These are phyloP conservation scores for Ustilago shanxiensis DNA, from an alignment of 1,284 basidiomycete genomes.

Conservation along the genomic window DNA sequence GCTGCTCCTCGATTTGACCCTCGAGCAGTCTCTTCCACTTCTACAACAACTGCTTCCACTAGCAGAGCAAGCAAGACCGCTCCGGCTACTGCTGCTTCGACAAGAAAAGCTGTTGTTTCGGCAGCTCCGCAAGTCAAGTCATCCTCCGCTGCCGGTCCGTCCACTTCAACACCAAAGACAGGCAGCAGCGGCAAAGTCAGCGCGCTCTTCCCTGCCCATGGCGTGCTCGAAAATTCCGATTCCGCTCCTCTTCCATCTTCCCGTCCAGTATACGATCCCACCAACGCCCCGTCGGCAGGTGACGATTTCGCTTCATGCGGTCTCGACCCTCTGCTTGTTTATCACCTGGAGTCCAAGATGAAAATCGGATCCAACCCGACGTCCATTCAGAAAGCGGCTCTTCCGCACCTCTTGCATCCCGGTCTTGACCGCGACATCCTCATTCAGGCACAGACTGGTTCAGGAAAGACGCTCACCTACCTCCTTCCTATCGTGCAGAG, in stretches of 20 bases:
- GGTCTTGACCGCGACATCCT: slow-evolving; percentile 81
- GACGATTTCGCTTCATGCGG: slow-evolving; percentile 74
- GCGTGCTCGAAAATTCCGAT: slow-evolving; percentile 33
- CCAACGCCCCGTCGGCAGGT: slow-evolving; percentile 70
- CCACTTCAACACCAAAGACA: slow-evolving; percentile 14
- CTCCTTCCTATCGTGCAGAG: slow-evolving; percentile 95
- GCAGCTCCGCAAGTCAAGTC: slow-evolving; percentile 4
- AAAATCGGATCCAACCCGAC: slow-evolving; percentile 83
- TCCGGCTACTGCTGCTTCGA: neutral
- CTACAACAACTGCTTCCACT: slow-evolving; percentile 4
- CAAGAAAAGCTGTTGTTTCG: slow-evolving; percentile 15
- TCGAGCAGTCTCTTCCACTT: slow-evolving; percentile 14
- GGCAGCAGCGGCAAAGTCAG: slow-evolving; percentile 28
- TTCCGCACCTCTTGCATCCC: slow-evolving; percentile 78
- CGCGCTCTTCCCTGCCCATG: slow-evolving; percentile 36
- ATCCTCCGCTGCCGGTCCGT: slow-evolving; percentile 19
- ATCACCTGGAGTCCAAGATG: slow-evolving; percentile 86
- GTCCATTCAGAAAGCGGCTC: slow-evolving; percentile 85
- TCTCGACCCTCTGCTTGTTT: slow-evolving; percentile 82
- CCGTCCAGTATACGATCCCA: slow-evolving; percentile 47
- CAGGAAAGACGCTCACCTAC: slow-evolving; percentile 95
- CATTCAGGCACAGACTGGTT: slow-evolving; percentile 97
- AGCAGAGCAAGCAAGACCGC: slow-evolving; percentile 4
- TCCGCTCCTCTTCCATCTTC: slow-evolving; percentile 10
- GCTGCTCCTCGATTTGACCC: slow-evolving; percentile 31